Evolutionary conservation across 208 protist genomes (phyloP).

Genomic region (Leishmania amazonensis): DNA sequence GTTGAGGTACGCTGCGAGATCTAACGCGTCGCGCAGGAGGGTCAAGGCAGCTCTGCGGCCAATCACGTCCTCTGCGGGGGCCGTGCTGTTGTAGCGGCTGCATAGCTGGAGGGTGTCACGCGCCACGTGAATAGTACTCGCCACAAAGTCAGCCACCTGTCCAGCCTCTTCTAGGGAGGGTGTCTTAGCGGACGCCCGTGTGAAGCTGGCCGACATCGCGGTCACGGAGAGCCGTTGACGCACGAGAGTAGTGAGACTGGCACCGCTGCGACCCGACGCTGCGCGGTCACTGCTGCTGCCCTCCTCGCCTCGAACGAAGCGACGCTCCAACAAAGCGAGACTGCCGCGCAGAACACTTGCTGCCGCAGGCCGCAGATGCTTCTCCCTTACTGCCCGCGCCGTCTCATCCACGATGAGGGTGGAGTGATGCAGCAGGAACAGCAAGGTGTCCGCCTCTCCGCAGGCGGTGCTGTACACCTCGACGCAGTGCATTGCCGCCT

Average conservation of each 20-base stretch:
- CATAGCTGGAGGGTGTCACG: conserved; percentile 51
- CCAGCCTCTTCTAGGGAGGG: conserved; percentile 20
- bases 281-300: conserved; percentile 1
- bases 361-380: conserved; percentile 56
- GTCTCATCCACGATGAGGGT: conserved; percentile 78
- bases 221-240: conserved; percentile 44
- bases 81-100: conserved; percentile 40
- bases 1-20: conserved; percentile 63
- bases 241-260: conserved; percentile 34
- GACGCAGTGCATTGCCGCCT: conserved; percentile 59
- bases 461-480: conserved; percentile 47
- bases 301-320: conserved; percentile 1
- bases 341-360: conserved; percentile 71
- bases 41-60: conserved; percentile 47
- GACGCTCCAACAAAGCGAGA: conserved; percentile 35
- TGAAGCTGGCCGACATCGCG: conserved; percentile 23
- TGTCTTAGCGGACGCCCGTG: background rate
- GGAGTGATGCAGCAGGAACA: conserved; percentile 57
- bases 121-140: conserved; percentile 61
- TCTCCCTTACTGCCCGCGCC: conserved; percentile 66
- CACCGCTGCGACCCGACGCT: background rate
- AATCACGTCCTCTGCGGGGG: conserved; percentile 16
- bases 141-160: conserved; percentile 71
- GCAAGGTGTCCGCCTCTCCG: conserved; percentile 33
- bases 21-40: conserved; percentile 64